Conservation (phyloP, 768 basidiomycete genomes). For the Xerocomellus intermedius region DNA sequence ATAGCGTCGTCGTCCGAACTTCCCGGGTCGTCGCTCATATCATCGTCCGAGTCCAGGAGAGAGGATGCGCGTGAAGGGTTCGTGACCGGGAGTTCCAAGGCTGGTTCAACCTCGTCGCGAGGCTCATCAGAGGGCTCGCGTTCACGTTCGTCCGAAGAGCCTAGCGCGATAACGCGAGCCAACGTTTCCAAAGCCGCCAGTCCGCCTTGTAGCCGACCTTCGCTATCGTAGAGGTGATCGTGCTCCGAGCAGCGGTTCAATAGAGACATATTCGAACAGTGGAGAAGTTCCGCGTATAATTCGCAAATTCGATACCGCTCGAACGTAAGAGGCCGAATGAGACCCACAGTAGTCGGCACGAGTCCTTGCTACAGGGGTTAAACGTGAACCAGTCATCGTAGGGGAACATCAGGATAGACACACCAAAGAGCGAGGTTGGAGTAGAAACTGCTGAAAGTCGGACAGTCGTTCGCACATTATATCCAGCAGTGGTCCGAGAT, state of each 20-base stretch:
- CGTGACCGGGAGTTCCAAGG: slow-evolving; percentile 67
- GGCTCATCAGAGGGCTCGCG: slow-evolving; percentile 59
- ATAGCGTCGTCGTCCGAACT: slow-evolving; percentile 78
- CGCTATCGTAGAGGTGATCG: slow-evolving; percentile 70
- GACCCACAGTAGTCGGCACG: slow-evolving; percentile 71
- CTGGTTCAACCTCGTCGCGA: slow-evolving; percentile 55
- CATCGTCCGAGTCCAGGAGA: slow-evolving; percentile 69
- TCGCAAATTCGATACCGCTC: slow-evolving; percentile 97
- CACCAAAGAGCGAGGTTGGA: slow-evolving; percentile 75
- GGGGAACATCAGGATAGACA: slow-evolving; percentile 26
- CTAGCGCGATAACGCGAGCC: slow-evolving; percentile 76
- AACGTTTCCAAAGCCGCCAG: slow-evolving; percentile 81
- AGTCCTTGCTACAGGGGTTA: slow-evolving; percentile 52
- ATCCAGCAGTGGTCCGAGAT: slow-evolving; percentile 79
- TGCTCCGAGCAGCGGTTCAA: slow-evolving; percentile 77
- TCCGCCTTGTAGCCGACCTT: slow-evolving; percentile 88
- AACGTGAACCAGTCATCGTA: slow-evolving; percentile 14
- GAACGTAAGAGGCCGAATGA: slow-evolving; percentile 78
- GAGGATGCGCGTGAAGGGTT: slow-evolving; percentile 49
- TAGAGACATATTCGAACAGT: slow-evolving; percentile 97
- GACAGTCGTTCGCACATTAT: slow-evolving; percentile 67
- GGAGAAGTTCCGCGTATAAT: slow-evolving; percentile 92
- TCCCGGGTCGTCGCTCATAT: slow-evolving; percentile 71
- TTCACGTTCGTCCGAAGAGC: slow-evolving; percentile 51
- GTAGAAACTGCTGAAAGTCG: slow-evolving; percentile 67